These are phyloP conservation scores for Hemerocallis citrina DNA, from an alignment of 106 monocot genomes.

Conservation along the genomic window DNA sequence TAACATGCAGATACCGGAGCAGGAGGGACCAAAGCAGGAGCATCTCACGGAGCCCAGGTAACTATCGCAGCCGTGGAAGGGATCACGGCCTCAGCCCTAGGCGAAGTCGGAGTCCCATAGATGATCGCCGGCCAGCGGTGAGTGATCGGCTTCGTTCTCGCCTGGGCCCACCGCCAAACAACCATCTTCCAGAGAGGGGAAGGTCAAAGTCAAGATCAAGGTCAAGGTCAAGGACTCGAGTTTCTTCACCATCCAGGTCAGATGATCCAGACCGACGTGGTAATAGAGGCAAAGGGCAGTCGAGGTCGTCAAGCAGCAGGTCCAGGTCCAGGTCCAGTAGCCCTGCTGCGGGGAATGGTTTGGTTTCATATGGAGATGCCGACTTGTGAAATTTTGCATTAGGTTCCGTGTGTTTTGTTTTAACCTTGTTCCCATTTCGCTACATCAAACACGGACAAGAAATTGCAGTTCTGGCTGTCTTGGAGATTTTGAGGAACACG, in stretches of 20 bases:
- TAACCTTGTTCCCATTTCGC: background rate
- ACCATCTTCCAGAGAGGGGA: conserved; percentile 1
- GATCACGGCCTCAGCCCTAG: conserved; percentile 30
- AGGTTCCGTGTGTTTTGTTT: background rate
- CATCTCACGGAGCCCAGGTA: conserved; percentile 20
- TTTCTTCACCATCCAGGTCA: conserved; percentile 9
- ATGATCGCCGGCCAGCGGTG: background rate
- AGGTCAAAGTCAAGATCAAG: conserved; percentile 14
- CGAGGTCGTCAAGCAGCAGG: conserved; percentile 6
- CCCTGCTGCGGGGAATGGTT: conserved; percentile 18
- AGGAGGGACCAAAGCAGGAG: conserved; percentile 33
- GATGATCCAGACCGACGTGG: background rate
- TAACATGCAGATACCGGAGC: conserved; percentile 14
- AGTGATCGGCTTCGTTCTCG: conserved; percentile 18
- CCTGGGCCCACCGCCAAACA: conserved; percentile 7
- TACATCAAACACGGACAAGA: background rate
- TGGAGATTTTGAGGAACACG: background rate
- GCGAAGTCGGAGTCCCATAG: conserved; percentile 23
- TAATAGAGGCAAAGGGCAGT: background rate
- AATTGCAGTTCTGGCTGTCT: background rate
- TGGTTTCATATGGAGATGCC: conserved; percentile 41
- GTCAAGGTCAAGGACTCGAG: conserved; percentile 14
- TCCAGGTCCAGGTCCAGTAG: conserved; percentile 30
- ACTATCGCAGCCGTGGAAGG: conserved; percentile 6
- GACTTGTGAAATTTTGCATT: background rate